phyloP scores from a whole-genome alignment of 73 alveolate species.

The Tetrahymena malaccensis region DNA sequence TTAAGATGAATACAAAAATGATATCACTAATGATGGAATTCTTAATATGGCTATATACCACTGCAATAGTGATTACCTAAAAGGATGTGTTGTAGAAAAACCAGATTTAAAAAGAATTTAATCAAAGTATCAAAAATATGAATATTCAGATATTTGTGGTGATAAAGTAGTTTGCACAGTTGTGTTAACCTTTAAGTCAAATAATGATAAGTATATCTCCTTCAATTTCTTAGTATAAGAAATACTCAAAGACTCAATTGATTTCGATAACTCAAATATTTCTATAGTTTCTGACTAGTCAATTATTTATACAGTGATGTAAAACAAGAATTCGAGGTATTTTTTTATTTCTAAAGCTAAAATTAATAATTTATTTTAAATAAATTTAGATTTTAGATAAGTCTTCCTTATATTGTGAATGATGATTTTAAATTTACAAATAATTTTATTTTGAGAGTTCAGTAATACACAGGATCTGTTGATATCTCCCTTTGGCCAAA shows the following conservation, averaged over 20 bases:
- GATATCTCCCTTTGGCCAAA: neutral
- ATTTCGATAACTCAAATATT: neutral
- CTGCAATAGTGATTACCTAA: neutral
- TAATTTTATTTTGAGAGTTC: neutral
- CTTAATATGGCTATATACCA: neutral
- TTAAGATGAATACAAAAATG: neutral
- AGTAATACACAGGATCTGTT: neutral
- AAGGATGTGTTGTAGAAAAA: neutral
- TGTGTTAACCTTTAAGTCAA: neutral
- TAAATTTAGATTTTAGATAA: neutral
- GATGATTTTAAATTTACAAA: neutral
- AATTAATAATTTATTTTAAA: neutral
- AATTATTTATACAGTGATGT: neutral
- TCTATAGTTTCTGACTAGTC: neutral
- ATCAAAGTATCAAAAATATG: neutral
- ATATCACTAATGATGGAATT: neutral
- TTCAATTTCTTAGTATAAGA: neutral
- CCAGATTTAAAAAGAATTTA: neutral
- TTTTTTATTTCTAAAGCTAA: neutral
- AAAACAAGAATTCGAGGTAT: neutral
- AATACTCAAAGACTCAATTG: neutral
- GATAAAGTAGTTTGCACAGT: neutral
- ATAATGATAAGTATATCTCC: neutral
- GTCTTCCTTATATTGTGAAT: neutral
- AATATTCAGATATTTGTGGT: neutral